These are phyloP conservation scores for Aspergillus terreus DNA, from an alignment of 2,329 filamentous ascomycete genomes.

Conservation along the genomic window DNA sequence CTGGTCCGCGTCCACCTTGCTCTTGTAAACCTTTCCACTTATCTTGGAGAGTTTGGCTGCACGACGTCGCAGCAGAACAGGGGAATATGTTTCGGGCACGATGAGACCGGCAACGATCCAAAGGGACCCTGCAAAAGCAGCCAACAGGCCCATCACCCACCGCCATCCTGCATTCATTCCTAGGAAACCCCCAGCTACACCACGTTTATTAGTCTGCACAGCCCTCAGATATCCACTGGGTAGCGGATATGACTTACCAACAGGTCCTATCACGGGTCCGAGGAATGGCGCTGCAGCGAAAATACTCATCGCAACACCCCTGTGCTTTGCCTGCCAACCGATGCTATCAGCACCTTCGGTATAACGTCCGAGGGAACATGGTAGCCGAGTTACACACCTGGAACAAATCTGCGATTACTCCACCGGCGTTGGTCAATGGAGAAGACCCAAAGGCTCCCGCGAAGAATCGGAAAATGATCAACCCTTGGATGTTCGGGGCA, in stretches of 20 bases:
- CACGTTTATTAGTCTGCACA: background rate
- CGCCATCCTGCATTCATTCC: slow-evolving; percentile 60
- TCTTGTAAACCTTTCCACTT: slow-evolving; percentile 44
- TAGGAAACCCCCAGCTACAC: slow-evolving; percentile 57
- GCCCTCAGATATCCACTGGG: background rate
- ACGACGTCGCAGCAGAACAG: slow-evolving; percentile 46
- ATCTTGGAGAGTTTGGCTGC: slow-evolving; percentile 43
- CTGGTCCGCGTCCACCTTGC: slow-evolving; percentile 16
- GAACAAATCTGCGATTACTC: slow-evolving; percentile 58
- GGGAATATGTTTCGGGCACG: slow-evolving; percentile 37
- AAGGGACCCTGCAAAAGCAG: slow-evolving; percentile 58
- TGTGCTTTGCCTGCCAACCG: no score
- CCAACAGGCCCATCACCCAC: slow-evolving; percentile 61
- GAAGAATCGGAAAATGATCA: slow-evolving; percentile 64
- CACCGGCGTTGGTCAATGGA: slow-evolving; percentile 57
- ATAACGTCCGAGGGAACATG: no score
- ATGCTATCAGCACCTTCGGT: no score
- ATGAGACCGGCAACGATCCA: slow-evolving; percentile 33
- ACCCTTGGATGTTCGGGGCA: slow-evolving; percentile 40
- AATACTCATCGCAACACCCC: slow-evolving; percentile 53
- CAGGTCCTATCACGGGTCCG: slow-evolving; percentile 59
- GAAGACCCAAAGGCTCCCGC: slow-evolving; percentile 57
- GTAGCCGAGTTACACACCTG: slow-evolving; percentile 36
- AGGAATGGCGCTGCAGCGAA: slow-evolving; percentile 65
- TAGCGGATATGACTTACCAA: slow-evolving; percentile 27